Conservation (phyloP, 2,329 filamentous ascomycete species). For the Cryphonectria japonica region DNA sequence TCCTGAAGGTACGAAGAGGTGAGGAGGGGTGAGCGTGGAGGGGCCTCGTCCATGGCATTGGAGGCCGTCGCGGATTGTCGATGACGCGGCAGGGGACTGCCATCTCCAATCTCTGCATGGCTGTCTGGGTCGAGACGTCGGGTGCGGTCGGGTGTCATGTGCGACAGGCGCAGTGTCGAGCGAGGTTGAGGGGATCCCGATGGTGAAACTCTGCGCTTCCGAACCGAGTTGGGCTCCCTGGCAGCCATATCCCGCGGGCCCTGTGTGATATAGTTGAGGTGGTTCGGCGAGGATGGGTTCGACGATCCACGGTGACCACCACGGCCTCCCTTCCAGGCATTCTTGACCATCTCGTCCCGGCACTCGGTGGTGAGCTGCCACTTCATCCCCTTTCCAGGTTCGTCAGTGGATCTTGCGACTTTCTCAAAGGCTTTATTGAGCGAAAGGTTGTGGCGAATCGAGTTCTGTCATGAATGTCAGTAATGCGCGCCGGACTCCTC, state of each 20-base stretch:
- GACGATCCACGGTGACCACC: slow-evolving; percentile 70
- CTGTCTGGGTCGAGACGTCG: slow-evolving; percentile 46
- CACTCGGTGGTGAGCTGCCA: slow-evolving; percentile 90
- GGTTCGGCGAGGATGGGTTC: slow-evolving; percentile 69
- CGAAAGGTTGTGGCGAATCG: slow-evolving; percentile 94
- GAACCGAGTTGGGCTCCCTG: slow-evolving; percentile 54
- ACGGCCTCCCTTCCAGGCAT: slow-evolving; percentile 63
- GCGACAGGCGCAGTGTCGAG: slow-evolving; percentile 52
- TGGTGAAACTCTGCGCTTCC: slow-evolving; percentile 61
- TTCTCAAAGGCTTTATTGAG: slow-evolving; percentile 95
- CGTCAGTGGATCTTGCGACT: slow-evolving; percentile 86
- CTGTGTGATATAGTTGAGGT: slow-evolving; percentile 64
- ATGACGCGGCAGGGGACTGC: slow-evolving; percentile 64
- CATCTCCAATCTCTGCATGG: slow-evolving; percentile 53
- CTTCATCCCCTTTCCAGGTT: slow-evolving; percentile 98
- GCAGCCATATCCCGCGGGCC: slow-evolving; percentile 59
- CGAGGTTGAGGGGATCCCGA: slow-evolving; percentile 59
- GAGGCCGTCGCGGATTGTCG: slow-evolving; percentile 52
- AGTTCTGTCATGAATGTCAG: slow-evolving; percentile 64
- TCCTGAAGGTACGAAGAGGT: slow-evolving; percentile 67
- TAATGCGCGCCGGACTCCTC: slow-evolving; percentile 3
- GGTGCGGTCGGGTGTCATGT: slow-evolving; percentile 63
- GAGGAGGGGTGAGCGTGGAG: slow-evolving; percentile 62
- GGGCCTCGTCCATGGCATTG: slow-evolving; percentile 52
- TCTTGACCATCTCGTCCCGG: slow-evolving; percentile 85